Conservation (phyloP, 495 filamentous ascomycete genomes). For the Astrocystis sublimbata region DNA sequence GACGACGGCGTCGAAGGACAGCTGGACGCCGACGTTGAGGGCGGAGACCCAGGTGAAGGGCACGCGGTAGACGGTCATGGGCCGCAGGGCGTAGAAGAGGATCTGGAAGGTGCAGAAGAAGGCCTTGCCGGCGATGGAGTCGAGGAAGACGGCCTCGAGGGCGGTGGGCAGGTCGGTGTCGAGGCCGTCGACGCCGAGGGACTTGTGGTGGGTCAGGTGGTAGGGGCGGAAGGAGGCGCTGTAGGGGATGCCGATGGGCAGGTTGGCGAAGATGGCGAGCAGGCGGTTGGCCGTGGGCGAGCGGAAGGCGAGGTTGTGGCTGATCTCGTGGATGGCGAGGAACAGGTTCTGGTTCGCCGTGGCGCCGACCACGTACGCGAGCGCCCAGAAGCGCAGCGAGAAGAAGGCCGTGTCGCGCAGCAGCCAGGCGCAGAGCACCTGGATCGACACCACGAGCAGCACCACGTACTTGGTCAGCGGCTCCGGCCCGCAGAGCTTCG, state of each 20-base stretch:
- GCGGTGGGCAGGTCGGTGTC: conserved; percentile 95
- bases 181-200: conserved; percentile 91
- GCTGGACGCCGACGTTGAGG: conserved; percentile 74
- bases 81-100: conserved; percentile 97
- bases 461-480: conserved; percentile 95
- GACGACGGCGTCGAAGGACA: conserved; percentile 75
- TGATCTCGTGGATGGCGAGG: conserved; percentile 98
- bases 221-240: conserved; percentile 97
- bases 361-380: conserved; percentile 90
- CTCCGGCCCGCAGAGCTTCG: conserved; percentile 96
- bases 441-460: conserved; percentile 77
- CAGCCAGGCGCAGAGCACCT: conserved; percentile 75
- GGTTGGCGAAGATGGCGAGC: conserved; percentile 88
- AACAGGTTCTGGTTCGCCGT: conserved; percentile 99
- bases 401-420: conserved; percentile 79
- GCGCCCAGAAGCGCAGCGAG: conserved; percentile 78
- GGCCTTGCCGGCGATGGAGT: conserved; percentile 95
- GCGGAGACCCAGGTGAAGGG: conserved; percentile 84
- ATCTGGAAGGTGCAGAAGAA: conserved; percentile 99
- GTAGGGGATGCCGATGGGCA: conserved; percentile 94
- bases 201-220: conserved; percentile 99
- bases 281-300: conserved; percentile 81
- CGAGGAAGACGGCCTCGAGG: conserved; percentile 88
- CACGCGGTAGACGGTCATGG: conserved; percentile 89
- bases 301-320: conserved; percentile 93